Evolutionary conservation across 805 yeast species (phyloP), one percentile per base, ranked within the genome.

Genomic region (Schizosaccharomyces lindneri): DNA sequence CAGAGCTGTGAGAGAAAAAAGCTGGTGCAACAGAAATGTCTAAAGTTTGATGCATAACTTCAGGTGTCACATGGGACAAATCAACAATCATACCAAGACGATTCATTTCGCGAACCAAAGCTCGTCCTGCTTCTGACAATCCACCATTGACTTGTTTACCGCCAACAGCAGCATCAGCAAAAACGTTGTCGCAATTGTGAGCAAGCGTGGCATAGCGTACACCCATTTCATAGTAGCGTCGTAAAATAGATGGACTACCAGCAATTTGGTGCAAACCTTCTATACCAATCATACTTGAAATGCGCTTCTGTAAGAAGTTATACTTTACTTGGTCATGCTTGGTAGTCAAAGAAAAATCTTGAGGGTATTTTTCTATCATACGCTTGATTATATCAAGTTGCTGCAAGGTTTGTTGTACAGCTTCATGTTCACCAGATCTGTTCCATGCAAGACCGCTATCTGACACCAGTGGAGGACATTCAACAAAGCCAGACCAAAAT

Each of bases 241-340:
- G 71, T 36, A 79, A 68, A 19, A 77, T 79, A 17, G 74, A 80
- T 17, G 78, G 65, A 1, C 81, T 77, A 1, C 74, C 65, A 64
- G 78, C 82, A 27, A 74, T 73, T 67, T 78, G 81, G 66, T 79
- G 82, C 39, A 78, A 68, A 4, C 82, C 81, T 67, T 79, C 82
- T 24, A 78, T 75, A 17, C 81, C 82, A 64, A 79, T 63, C 4
- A 80, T 74, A 51, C 78, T 70, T 0, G 80, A 76, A 43, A 79
- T 73, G 63, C 55, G 55, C 32, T 39, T 27, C 19, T 21, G 55
- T 17, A 31, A 29, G 13, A 63, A 43, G 15, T 29, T 61, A 55
- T 57, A 59, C 17, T 32, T 27, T 32, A 64, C 59, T 17, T 48
- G 24, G 3, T 31, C 61, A 7, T 19, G 29, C 9, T 24, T 24